A percentile compares a stretch with the other conserved stretches of the same genome.
Conservation (phyloP, 2,329 filamentous ascomycete species). For the Arthrobotrys conoides region DNA sequence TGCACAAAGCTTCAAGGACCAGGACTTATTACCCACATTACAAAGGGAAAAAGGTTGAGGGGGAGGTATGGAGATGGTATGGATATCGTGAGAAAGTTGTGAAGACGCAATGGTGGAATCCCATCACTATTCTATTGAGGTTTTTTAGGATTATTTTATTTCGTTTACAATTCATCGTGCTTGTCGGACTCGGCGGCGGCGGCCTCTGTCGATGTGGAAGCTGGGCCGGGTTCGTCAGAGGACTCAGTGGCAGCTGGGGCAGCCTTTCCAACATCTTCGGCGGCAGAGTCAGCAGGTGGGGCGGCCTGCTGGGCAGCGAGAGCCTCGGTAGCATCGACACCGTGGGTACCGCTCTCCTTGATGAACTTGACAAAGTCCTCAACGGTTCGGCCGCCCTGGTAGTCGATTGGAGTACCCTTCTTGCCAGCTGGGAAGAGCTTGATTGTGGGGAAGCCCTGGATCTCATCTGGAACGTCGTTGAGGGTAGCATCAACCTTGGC, state of each 20-base stretch:
- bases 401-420: conserved; percentile 88
- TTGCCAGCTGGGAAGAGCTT: conserved; percentile 94
- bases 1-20: conserved; percentile 25
- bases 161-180: conserved; percentile 61
- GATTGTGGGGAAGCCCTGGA: conserved; percentile 98
- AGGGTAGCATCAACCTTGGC: conserved; percentile 96
- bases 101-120: conserved; percentile 12
- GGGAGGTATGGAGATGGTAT: conserved; percentile 17
- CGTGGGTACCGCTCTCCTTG: conserved; percentile 93
- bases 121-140: conserved; percentile 5
- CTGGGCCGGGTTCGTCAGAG: conserved; percentile 67
- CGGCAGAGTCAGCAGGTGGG: conserved; percentile 70
- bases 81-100: conserved; percentile 44
- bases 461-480: conserved; percentile 97
- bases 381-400: conserved; percentile 87
- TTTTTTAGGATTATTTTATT: conserved; percentile 44
- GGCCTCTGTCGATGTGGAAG: conserved; percentile 41
- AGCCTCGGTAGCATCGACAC: conserved; percentile 73
- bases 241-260: conserved; percentile 67
- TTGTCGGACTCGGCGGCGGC: conserved; percentile 30
- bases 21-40: conserved; percentile 52
- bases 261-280: conserved; percentile 64
- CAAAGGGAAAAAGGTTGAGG: conserved; percentile 50
- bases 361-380: conserved; percentile 94
- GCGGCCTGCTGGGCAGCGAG: conserved; percentile 70